A percentile compares a stretch with the other conserved stretches of the same genome.
These are phyloP conservation scores for Aureobasidium sp. DNA, from an alignment of 2,329 filamentous ascomycete genomes.

Conservation along the genomic window DNA sequence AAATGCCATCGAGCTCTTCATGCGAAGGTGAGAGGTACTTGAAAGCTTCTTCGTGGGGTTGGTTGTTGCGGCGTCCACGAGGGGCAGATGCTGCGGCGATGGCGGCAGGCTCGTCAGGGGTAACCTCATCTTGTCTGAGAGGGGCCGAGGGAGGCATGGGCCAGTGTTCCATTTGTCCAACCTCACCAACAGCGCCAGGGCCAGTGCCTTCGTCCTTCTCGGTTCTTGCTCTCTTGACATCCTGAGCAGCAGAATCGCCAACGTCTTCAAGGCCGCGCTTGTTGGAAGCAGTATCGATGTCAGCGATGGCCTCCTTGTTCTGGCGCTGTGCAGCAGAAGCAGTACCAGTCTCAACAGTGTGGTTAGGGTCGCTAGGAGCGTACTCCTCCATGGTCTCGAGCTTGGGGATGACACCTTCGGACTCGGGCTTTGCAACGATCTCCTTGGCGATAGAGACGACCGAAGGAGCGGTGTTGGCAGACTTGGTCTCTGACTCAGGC, in stretches of 20 bases:
- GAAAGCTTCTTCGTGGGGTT: slow-evolving; percentile 79
- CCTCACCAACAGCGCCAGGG: slow-evolving; percentile 19
- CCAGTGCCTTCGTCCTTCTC: slow-evolving; percentile 23
- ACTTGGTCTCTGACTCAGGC: slow-evolving; percentile 55
- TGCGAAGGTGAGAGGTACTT: slow-evolving; percentile 76
- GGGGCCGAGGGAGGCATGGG: slow-evolving; percentile 20
- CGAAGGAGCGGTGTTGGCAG: slow-evolving; percentile 19
- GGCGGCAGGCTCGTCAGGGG: slow-evolving; percentile 19
- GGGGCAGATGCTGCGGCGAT: slow-evolving; percentile 16
- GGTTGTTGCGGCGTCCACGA: slow-evolving; percentile 26
- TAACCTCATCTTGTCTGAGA: slow-evolving; percentile 14
- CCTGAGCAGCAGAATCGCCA: slow-evolving; percentile 23
- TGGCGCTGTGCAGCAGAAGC: slow-evolving; percentile 22
- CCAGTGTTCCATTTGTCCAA: slow-evolving; percentile 21
- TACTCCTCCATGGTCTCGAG: slow-evolving; percentile 25
- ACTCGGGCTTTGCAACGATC: slow-evolving; percentile 30
- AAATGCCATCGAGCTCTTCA: slow-evolving; percentile 68
- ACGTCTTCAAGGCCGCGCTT: slow-evolving; percentile 37
- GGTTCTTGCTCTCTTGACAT: slow-evolving; percentile 31
- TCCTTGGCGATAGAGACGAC: slow-evolving; percentile 33
- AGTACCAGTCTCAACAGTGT: slow-evolving; percentile 17
- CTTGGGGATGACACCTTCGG: slow-evolving; percentile 22
- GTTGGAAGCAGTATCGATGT: slow-evolving; percentile 15
- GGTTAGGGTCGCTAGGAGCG: slow-evolving; percentile 24
- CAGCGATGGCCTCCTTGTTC: slow-evolving; percentile 19